These are phyloP conservation scores for Curvularia spicifera DNA, from an alignment of 2,329 filamentous ascomycete genomes.

Conservation along the genomic window DNA sequence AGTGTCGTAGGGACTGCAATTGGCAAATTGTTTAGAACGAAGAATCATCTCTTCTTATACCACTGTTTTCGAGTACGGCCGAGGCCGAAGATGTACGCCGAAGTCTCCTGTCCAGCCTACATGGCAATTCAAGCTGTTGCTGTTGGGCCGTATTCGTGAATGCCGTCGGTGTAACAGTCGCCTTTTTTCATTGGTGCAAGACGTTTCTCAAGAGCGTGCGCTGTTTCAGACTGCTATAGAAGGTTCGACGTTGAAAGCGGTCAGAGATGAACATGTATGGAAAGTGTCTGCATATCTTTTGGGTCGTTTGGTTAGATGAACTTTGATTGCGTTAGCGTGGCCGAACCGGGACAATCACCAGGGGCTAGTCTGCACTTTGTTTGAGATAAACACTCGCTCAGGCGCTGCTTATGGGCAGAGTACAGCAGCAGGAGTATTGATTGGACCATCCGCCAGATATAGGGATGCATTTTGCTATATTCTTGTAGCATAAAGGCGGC, in stretches of 20 bases:
- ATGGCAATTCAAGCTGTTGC: not conserved
- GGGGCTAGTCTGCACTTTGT: not conserved
- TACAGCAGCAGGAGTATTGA: not conserved
- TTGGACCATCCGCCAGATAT: not conserved
- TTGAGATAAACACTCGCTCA: not conserved
- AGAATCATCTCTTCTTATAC: not conserved
- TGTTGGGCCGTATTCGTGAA: not conserved
- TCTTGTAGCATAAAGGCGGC: not conserved
- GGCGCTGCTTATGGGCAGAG: not conserved
- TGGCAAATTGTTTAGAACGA: not conserved
- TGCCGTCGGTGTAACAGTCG: not conserved
- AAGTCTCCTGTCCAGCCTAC: not conserved
- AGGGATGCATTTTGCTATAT: not conserved
- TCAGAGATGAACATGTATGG: not conserved
- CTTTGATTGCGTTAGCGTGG: not conserved
- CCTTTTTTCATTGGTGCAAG: not conserved
- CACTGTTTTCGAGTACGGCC: not conserved
- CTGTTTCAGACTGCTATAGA: not conserved
- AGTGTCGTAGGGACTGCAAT: not conserved
- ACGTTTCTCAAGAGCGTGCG: not conserved
- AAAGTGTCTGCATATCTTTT: not conserved
- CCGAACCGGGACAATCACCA: not conserved
- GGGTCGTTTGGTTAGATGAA: not conserved
- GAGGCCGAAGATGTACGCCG: not conserved
- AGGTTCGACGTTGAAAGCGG: not conserved